phyloP scores from a whole-genome alignment of 371 early-diverging fungal genomes.

The Mucor indicus region DNA sequence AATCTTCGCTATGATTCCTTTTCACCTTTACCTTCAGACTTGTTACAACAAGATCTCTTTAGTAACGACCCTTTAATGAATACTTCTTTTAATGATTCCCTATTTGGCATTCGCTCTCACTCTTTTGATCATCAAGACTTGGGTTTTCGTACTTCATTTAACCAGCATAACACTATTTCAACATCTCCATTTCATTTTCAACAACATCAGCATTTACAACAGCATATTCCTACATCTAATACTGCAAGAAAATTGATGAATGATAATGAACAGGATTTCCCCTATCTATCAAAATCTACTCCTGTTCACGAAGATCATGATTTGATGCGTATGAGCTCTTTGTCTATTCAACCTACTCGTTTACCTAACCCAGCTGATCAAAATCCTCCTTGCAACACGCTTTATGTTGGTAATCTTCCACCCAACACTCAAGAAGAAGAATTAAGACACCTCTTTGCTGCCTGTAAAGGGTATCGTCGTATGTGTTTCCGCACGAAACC shows the following conservation, averaged over 20 bases:
- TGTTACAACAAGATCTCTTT: slow-evolving; percentile 44
- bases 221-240: too few relatives aligned
- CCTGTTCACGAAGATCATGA: too few relatives aligned
- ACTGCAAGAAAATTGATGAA: too few relatives aligned
- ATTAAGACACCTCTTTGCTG: slow-evolving; percentile 68
- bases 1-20: too few relatives aligned
- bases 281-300: slow-evolving; percentile 18
- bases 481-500: slow-evolving; percentile 79
- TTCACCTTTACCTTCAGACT: slow-evolving; percentile 52
- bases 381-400: slow-evolving; percentile 92
- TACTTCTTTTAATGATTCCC: slow-evolving; percentile 23
- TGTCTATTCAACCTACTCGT: neutral
- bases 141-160: too few relatives aligned
- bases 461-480: slow-evolving; percentile 77
- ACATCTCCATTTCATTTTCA: slow-evolving; percentile 7
- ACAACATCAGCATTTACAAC: slow-evolving; percentile 4
- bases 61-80: slow-evolving; percentile 52
- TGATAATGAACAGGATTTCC: slow-evolving; percentile 7
- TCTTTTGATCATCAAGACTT: slow-evolving; percentile 42
- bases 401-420: slow-evolving; percentile 90
- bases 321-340: slow-evolving; percentile 13
- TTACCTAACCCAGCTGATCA: slow-evolving; percentile 66
- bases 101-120: slow-evolving; percentile 34
- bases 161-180: neutral
- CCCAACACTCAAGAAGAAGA: slow-evolving; percentile 80